Evolutionary conservation across 2,329 filamentous ascomycete genomes (phyloP).

Genomic region (Plenodomus tracheiphilus): DNA sequence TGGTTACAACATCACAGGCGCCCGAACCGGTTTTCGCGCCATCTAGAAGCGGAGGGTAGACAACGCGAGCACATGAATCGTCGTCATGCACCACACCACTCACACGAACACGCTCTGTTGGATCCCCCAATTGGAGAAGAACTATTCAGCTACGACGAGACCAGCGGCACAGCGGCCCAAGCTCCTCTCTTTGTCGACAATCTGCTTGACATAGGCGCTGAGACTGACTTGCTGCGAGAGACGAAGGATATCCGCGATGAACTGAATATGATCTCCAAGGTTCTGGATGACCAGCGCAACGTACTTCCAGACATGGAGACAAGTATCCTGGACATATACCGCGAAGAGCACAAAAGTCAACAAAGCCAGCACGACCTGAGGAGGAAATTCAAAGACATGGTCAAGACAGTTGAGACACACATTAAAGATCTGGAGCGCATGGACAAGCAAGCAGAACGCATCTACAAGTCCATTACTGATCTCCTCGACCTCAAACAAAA

Average conservation of each 20-base stretch:
- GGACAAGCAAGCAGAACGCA: slow-evolving; percentile 63
- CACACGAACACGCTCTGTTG: slow-evolving; percentile 31
- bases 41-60: slow-evolving; percentile 40
- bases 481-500: slow-evolving; percentile 71
- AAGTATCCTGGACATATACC: slow-evolving; percentile 47
- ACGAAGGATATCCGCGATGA: slow-evolving; percentile 71
- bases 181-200: slow-evolving; percentile 57
- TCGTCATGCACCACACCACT: slow-evolving; percentile 30
- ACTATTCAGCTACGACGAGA: slow-evolving; percentile 37
- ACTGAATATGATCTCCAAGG: slow-evolving; percentile 63
- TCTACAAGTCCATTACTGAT: slow-evolving; percentile 64
- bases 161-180: slow-evolving; percentile 22
- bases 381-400: slow-evolving; percentile 60
- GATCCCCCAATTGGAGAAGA: slow-evolving; percentile 31
- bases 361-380: slow-evolving; percentile 53
- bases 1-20: slow-evolving; percentile 58
- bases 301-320: slow-evolving; percentile 54
- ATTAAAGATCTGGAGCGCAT: slow-evolving; percentile 65
- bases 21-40: slow-evolving; percentile 40
- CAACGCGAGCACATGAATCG: slow-evolving; percentile 36
- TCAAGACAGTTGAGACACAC: slow-evolving; percentile 61
- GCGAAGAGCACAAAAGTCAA: slow-evolving; percentile 43
- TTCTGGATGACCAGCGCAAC: slow-evolving; percentile 55
- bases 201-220: slow-evolving; percentile 62
- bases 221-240: slow-evolving; percentile 64